Percentiles rank a stretch among this genome's conserved stretches.
Evolutionary conservation across 129 eudicot species (phyloP).

Genomic region (Artemisia argyi): DNA sequence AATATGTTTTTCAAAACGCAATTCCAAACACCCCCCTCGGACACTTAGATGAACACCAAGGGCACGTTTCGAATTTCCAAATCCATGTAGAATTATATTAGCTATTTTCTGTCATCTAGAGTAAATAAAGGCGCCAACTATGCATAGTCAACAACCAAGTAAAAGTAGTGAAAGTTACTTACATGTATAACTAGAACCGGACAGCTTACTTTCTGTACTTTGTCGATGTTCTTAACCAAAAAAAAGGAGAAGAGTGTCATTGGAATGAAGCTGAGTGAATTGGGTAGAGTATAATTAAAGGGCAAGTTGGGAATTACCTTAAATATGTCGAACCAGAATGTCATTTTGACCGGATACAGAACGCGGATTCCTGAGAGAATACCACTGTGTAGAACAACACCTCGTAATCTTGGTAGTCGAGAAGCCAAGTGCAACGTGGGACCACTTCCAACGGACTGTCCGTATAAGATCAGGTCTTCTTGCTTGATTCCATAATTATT

Average conservation of each 20-base stretch:
- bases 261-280: constrained; percentile 11
- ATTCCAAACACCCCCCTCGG: neutral
- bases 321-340: constrained; percentile 96
- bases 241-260: neutral
- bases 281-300: neutral
- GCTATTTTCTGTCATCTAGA: neutral
- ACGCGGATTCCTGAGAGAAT: constrained; percentile 94
- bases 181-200: constrained; percentile 94
- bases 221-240: constrained; percentile 78
- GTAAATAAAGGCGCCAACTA: neutral
- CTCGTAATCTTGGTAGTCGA: constrained; percentile 65
- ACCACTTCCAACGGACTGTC: constrained; percentile 98
- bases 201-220: constrained; percentile 75
- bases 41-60: neutral
- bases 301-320: constrained; percentile 47
- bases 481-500: constrained; percentile 70
- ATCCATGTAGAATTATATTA: neutral
- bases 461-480: constrained; percentile 87
- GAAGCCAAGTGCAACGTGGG: constrained; percentile 93
- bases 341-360: constrained; percentile 80
- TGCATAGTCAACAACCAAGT: neutral
- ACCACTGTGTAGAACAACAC: constrained; percentile 89
- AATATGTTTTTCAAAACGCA: neutral
- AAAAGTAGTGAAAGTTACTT: constrained; percentile 33
- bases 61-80: neutral